Evolutionary conservation across 2,329 filamentous ascomycete genomes (phyloP).

Genomic region (Neofusicoccum parvum): DNA sequence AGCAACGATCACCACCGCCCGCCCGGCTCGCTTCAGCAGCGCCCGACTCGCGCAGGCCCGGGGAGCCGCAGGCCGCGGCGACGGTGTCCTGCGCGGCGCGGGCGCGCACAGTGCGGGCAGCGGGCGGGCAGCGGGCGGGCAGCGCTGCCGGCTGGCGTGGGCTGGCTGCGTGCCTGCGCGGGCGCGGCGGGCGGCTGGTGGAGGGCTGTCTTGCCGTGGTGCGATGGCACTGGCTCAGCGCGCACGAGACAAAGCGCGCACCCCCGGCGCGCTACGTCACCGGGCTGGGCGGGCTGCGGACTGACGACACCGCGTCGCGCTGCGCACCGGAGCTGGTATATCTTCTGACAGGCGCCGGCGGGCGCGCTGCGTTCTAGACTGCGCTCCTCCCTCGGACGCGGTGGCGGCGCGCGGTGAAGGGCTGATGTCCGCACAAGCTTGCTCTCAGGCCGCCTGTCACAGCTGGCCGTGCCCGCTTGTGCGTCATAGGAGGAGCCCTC

Average conservation of each 20-base stretch:
- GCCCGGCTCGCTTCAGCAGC: neutral
- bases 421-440: neutral
- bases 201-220: conserved; percentile 3
- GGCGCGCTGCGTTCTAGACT: conserved; percentile 10
- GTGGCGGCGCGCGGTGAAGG: neutral
- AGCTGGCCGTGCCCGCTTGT: neutral
- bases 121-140: no score
- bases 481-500: neutral
- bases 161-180: no score
- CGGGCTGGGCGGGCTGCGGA: neutral
- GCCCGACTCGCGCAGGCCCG: no score
- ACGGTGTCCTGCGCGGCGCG: neutral
- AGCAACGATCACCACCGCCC: conserved; percentile 6
- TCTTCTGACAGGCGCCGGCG: conserved; percentile 14
- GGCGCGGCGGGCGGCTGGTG: neutral
- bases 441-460: conserved; percentile 4
- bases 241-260: conserved; percentile 5
- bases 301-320: conserved; percentile 1
- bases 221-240: conserved; percentile 1
- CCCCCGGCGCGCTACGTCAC: conserved; percentile 1
- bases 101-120: no score
- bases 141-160: no score
- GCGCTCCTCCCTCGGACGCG: neutral
- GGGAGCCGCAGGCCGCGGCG: neutral
- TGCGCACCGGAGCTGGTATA: conserved; percentile 8